phyloP scores from a whole-genome alignment of 176 grass and related monocot species.

The Oryza officinalis region DNA sequence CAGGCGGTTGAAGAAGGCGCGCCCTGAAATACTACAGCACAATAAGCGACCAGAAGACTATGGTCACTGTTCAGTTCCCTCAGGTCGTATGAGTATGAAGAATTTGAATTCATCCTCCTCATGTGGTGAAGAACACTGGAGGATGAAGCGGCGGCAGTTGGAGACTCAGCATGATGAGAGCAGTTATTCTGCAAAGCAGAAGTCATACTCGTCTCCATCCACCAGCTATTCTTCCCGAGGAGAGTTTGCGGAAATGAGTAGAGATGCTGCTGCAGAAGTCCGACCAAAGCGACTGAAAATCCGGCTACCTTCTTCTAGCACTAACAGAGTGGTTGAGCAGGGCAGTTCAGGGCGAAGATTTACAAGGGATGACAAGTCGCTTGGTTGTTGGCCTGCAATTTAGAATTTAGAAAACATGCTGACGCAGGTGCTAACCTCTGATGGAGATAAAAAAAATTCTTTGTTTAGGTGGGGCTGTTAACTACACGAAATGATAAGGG shows the following conservation, averaged over 20 bases:
- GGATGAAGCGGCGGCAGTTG: constrained; percentile 39
- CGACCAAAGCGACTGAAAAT: constrained; percentile 54
- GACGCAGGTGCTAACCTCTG: constrained; percentile 43
- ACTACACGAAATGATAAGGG: constrained; percentile 31
- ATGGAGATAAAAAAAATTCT: constrained; percentile 27
- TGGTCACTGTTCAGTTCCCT: constrained; percentile 25
- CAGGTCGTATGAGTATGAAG: neutral
- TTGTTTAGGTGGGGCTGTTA: constrained; percentile 46
- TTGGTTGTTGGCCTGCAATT: constrained; percentile 34
- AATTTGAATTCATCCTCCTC: constrained; percentile 35
- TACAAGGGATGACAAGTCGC: constrained; percentile 36
- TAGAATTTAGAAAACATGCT: constrained; percentile 26
- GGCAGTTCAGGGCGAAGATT: constrained; percentile 39
- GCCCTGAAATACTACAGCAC: constrained; percentile 37
- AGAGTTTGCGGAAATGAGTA: constrained; percentile 1
- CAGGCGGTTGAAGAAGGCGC: constrained; percentile 83
- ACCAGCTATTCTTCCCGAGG: constrained; percentile 25
- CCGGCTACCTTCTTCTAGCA: constrained; percentile 28
- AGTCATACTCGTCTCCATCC: constrained; percentile 20
- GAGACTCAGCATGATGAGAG: constrained; percentile 24
- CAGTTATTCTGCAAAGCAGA: constrained; percentile 11
- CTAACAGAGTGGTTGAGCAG: constrained; percentile 33
- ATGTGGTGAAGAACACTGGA: constrained; percentile 55
- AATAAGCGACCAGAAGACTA: constrained; percentile 27
- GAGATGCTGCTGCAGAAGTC: constrained; percentile 40